A percentile compares a stretch with the other conserved stretches of the same genome.
Conservation (phyloP, 331 rosid genomes). For the Quercus lobata region DNA sequence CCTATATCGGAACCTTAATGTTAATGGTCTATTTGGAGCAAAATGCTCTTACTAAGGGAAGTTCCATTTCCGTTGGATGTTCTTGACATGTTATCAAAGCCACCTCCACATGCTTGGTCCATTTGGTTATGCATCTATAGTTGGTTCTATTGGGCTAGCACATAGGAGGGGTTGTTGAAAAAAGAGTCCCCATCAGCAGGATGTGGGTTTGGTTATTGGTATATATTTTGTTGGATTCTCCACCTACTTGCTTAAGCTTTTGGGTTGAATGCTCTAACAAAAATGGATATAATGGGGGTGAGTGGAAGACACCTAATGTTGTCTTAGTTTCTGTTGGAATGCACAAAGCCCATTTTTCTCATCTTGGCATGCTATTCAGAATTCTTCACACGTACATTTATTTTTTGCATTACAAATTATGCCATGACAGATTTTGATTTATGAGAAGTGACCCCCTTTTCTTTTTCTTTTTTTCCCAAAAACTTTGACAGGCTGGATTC, state of each 20-base stretch:
- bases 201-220: not conserved
- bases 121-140: not conserved
- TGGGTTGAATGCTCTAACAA: not conserved
- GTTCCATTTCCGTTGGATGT: not conserved
- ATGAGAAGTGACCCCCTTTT: not conserved
- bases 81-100: not conserved
- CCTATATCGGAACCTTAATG: not conserved
- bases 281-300: not conserved
- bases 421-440: not conserved
- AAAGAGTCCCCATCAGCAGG: not conserved
- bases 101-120: not conserved
- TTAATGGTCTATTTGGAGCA: not conserved
- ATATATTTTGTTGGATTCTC: not conserved
- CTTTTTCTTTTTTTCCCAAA: not conserved
- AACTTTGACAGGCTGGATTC: slow-evolving; percentile 76
- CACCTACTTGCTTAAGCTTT: not conserved
- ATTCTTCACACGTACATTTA: not conserved
- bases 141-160: not conserved
- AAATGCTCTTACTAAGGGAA: not conserved
- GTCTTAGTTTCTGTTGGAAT: not conserved
- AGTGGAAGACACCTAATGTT: not conserved
- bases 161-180: not conserved
- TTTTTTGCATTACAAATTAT: not conserved
- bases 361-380: too few species aligned
- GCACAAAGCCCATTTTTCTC: not conserved